Evolutionary conservation across 495 filamentous ascomycete species (phyloP).

Genomic region (Daldinia bambusicola): DNA sequence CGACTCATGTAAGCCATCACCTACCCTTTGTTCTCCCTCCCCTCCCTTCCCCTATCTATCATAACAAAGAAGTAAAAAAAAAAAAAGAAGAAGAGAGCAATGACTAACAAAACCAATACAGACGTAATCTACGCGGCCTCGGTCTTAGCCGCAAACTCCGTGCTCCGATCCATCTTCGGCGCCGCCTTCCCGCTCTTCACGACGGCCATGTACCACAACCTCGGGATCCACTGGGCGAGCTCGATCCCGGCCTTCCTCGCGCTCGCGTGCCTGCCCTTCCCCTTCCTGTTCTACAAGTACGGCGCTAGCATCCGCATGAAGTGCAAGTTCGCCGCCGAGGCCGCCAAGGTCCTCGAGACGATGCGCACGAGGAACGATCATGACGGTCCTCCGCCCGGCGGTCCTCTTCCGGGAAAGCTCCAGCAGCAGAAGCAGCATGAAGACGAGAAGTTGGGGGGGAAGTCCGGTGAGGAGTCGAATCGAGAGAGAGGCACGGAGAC

Average conservation of each 20-base stretch:
- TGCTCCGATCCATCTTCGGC: constrained; percentile 73
- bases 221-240: constrained; percentile 85
- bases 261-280: constrained; percentile 79
- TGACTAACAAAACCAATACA: constrained; percentile 10
- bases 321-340: constrained; percentile 81
- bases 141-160: constrained; percentile 80
- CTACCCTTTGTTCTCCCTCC: not conserved
- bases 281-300: constrained; percentile 83
- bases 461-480: not conserved
- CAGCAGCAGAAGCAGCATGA: too few species aligned
- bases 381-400: not conserved
- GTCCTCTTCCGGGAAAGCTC: not conserved
- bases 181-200: constrained; percentile 90
- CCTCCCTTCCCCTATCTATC: not conserved
- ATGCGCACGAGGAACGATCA: constrained; percentile 30
- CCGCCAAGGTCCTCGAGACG: constrained; percentile 61
- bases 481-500: too few species aligned
- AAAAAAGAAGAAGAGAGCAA: too few species aligned
- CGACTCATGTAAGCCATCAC: constrained; percentile 63
- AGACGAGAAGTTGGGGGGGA: constrained; percentile 8
- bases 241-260: constrained; percentile 81
- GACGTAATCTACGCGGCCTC: constrained; percentile 83
- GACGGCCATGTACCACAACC: constrained; percentile 74
- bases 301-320: constrained; percentile 69
- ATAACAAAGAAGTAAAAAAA: too few species aligned